phyloP scores from a whole-genome alignment of 23 red algal genomes.

The Gracilaria caudata region DNA sequence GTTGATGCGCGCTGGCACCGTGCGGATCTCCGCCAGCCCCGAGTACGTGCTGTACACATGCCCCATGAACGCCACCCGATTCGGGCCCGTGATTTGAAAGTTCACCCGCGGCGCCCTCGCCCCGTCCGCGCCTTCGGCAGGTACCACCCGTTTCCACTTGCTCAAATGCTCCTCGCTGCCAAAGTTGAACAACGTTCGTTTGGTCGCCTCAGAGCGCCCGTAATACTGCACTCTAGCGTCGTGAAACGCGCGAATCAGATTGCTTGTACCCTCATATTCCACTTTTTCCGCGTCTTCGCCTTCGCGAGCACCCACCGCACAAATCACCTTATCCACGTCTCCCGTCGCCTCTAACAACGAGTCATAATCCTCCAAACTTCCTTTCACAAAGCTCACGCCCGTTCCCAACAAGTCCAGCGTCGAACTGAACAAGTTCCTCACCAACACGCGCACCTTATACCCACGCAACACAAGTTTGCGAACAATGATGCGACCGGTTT shows the following conservation, averaged over 20 bases:
- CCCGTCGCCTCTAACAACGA: conserved; percentile 85
- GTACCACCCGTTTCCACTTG: conserved; percentile 70
- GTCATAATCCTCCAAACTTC: conserved; percentile 75
- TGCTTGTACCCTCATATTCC: conserved; percentile 64
- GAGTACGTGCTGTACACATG: conserved; percentile 77
- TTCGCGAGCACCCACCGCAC: conserved; percentile 64
- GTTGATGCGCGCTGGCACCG: conserved; percentile 61
- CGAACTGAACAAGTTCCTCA: conserved; percentile 79
- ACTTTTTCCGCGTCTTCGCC: conserved; percentile 57
- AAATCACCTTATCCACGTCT: conserved; percentile 96
- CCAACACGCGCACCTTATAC: conserved; percentile 89
- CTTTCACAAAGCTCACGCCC: conserved; percentile 87
- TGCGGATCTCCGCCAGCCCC: conserved; percentile 62
- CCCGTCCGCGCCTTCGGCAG: conserved; percentile 25
- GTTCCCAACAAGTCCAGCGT: conserved; percentile 90
- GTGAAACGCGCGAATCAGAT: conserved; percentile 88
- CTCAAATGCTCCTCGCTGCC: conserved; percentile 58
- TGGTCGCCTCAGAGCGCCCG: conserved; percentile 89
- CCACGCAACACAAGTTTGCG: conserved; percentile 94
- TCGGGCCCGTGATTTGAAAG: conserved; percentile 58
- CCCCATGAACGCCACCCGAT: conserved; percentile 71
- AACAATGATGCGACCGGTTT: conserved; percentile 88
- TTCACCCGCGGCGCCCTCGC: conserved; percentile 54
- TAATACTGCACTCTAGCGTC: conserved; percentile 82
- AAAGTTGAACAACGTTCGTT: conserved; percentile 92